Evolutionary conservation across 1,139 yeast species (phyloP).

Genomic region (Hyphopichia pseudoburtonii): DNA sequence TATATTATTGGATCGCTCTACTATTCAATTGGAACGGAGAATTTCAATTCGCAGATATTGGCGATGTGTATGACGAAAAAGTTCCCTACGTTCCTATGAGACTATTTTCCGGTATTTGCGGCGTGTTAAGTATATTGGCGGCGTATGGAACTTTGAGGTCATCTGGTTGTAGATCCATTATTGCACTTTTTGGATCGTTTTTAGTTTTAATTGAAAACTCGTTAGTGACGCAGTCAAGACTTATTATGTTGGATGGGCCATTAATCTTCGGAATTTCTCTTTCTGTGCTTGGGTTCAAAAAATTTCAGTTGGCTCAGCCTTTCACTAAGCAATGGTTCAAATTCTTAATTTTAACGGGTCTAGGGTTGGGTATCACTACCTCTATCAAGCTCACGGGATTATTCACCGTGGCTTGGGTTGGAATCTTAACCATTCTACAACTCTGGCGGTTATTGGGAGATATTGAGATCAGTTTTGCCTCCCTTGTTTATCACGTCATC

Average conservation of each 20-base stretch:
- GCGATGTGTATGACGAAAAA: slow-evolving; percentile 27
- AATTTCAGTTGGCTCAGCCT: slow-evolving; percentile 32
- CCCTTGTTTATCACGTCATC: slow-evolving; percentile 31
- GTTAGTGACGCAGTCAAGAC: slow-evolving; percentile 49
- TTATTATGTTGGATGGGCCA: slow-evolving; percentile 52
- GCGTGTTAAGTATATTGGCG: slow-evolving; percentile 44
- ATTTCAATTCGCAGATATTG: slow-evolving; percentile 32
- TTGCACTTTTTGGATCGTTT: slow-evolving; percentile 46
- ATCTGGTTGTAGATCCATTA: slow-evolving; percentile 40
- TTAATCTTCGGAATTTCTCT: slow-evolving; percentile 47
- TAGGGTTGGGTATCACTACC: slow-evolving; percentile 52
- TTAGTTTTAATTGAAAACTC: slow-evolving; percentile 56
- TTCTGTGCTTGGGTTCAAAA: slow-evolving; percentile 45
- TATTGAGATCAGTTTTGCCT: slow-evolving; percentile 32
- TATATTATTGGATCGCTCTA: slow-evolving; percentile 44
- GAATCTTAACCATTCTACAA: slow-evolving; percentile 37
- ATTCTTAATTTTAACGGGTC: slow-evolving; percentile 41
- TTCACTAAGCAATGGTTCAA: slow-evolving; percentile 47
- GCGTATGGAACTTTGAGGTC: slow-evolving; percentile 51
- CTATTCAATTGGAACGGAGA: slow-evolving; percentile 47
- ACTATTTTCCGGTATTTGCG: slow-evolving; percentile 35
- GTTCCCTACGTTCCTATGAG: slow-evolving; percentile 40
- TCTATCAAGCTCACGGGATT: slow-evolving; percentile 58
- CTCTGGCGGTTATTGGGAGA: slow-evolving; percentile 65
- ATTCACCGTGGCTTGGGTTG: slow-evolving; percentile 53